Percentiles rank a stretch among this genome's conserved stretches.
phyloP scores from a whole-genome alignment of 495 filamentous ascomycete species.

The Tuber magnatum region DNA sequence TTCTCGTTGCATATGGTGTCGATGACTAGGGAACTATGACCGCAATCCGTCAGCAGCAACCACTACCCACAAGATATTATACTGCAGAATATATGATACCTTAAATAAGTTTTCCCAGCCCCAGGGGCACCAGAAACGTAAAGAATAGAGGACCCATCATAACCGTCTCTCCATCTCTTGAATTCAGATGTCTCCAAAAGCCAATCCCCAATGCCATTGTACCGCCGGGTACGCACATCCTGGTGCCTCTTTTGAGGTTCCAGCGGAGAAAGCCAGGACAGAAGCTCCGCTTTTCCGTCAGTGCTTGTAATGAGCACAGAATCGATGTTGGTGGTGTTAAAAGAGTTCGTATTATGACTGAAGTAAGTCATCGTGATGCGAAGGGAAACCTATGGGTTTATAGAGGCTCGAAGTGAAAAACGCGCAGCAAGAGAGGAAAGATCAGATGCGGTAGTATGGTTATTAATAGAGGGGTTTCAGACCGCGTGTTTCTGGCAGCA shows the following conservation, averaged over 20 bases:
- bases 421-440: background rate
- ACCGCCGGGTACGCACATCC: background rate
- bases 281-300: background rate
- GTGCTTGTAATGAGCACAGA: background rate
- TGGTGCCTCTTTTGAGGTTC: background rate
- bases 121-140: background rate
- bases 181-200: background rate
- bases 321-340: background rate
- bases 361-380: background rate
- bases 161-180: background rate
- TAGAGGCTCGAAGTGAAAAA: background rate
- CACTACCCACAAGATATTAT: background rate
- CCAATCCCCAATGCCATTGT: background rate
- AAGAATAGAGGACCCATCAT: background rate
- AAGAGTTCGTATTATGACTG: slow-evolving; percentile 2
- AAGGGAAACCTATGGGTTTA: background rate
- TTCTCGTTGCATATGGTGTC: slow-evolving; percentile 1
- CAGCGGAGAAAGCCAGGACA: background rate
- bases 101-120: background rate
- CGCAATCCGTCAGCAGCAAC: background rate
- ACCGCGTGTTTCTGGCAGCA: background rate
- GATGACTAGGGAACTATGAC: background rate
- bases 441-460: background rate
- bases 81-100: background rate
- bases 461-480: background rate